These are phyloP conservation scores for Xylariomycetidae sp. DNA, from an alignment of 2,329 filamentous ascomycete species.

Conservation along the genomic window DNA sequence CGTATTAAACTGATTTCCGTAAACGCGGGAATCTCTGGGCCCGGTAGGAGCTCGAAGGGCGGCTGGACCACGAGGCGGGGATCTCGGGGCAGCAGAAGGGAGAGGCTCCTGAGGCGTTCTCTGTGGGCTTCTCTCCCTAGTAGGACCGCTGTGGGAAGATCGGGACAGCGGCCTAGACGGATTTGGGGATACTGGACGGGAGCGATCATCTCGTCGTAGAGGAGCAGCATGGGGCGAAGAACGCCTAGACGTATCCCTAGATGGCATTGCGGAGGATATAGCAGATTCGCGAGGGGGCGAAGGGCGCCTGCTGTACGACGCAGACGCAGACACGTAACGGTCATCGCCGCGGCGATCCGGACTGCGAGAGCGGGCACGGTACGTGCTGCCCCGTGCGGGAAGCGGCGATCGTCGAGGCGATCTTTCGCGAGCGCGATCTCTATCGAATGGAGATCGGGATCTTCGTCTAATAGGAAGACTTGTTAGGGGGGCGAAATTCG, in stretches of 20 bases:
- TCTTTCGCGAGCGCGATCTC: slow-evolving; percentile 38
- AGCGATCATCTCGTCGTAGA: slow-evolving; percentile 41
- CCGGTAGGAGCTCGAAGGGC: slow-evolving; percentile 47
- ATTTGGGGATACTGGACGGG: slow-evolving; percentile 38
- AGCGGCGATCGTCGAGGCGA: slow-evolving; percentile 30
- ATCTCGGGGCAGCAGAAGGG: slow-evolving; percentile 25
- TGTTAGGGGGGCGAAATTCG: slow-evolving; percentile 24
- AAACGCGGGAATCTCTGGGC: slow-evolving; percentile 34
- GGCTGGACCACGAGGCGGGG: slow-evolving; percentile 52
- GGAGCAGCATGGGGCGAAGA: slow-evolving; percentile 49
- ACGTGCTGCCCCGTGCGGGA: slow-evolving; percentile 37
- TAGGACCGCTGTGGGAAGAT: slow-evolving; percentile 21
- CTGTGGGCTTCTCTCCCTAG: slow-evolving; percentile 23
- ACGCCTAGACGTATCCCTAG: slow-evolving; percentile 45
- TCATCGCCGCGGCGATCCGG: slow-evolving; percentile 45
- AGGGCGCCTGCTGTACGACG: slow-evolving; percentile 38
- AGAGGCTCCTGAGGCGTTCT: slow-evolving; percentile 18
- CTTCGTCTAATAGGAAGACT: slow-evolving; percentile 37
- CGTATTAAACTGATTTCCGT: slow-evolving; percentile 20
- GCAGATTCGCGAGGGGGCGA: slow-evolving; percentile 46
- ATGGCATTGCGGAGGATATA: slow-evolving; percentile 46
- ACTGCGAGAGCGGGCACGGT: slow-evolving; percentile 50
- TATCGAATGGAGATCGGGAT: slow-evolving; percentile 49
- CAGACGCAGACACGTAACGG: slow-evolving; percentile 25
- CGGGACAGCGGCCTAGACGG: slow-evolving; percentile 24